These are phyloP conservation scores for Chlamydomonas incerta DNA, from an alignment of 139 green algal genomes.

Conservation along the genomic window DNA sequence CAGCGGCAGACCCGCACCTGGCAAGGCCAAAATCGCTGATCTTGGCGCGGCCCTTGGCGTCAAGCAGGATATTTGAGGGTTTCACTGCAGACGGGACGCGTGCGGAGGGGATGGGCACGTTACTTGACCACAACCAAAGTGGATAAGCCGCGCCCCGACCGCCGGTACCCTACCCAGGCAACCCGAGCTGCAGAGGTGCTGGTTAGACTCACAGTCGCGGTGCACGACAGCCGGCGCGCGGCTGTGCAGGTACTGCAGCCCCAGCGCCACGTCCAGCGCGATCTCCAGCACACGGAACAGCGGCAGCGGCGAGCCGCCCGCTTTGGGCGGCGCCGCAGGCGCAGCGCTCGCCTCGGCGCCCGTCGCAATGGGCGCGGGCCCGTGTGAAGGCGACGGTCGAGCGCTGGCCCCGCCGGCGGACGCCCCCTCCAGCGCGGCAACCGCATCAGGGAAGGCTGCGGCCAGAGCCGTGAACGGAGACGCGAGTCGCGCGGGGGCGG, in stretches of 20 bases:
- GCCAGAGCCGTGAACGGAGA: no score
- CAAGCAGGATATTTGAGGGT: slow-evolving; percentile 75
- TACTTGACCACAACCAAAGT: no score
- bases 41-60: slow-evolving; percentile 36
- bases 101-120: no score
- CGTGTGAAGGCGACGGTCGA: no score
- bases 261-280: slow-evolving; percentile 41
- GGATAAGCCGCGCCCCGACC: no score
- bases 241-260: slow-evolving; percentile 50
- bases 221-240: slow-evolving; percentile 56
- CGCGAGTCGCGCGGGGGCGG: no score
- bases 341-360: not conserved
- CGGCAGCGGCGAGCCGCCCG: slow-evolving; percentile 3
- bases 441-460: no score
- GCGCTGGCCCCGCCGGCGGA: not conserved
- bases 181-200: no score
- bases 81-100: slow-evolving; percentile 9
- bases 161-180: no score
- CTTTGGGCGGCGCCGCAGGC: not conserved
- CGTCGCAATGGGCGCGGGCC: no score
- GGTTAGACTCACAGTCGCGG: not conserved
- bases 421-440: no score
- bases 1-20: no score
- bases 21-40: slow-evolving; percentile 56
- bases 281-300: slow-evolving; percentile 33